Conservation (phyloP, 2,329 filamentous ascomycete genomes). For the Aspergillus neotritici region DNA sequence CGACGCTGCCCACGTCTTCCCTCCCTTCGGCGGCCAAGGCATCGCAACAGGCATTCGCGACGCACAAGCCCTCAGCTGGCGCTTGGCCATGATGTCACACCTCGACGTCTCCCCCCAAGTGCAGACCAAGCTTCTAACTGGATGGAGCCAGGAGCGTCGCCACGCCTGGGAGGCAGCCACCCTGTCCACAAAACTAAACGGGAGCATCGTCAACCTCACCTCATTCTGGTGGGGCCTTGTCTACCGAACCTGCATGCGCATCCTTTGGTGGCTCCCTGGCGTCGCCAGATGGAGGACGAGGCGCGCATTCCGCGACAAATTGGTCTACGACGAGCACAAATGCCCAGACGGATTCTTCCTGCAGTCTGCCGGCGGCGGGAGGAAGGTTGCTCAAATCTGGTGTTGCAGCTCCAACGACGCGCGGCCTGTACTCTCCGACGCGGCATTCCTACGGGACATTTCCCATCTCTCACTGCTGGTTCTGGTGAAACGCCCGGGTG, state of each 20-base stretch:
- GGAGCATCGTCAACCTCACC: neutral
- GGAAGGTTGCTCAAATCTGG: neutral
- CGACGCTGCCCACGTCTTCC: conserved; percentile 26
- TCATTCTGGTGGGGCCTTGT: neutral
- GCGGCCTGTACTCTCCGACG: neutral
- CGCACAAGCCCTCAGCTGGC: neutral
- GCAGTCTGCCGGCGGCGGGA: too few species aligned
- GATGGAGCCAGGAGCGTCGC: neutral
- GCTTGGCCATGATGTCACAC: neutral
- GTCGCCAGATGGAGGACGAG: neutral
- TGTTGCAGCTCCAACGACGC: neutral
- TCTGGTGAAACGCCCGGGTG: too few species aligned
- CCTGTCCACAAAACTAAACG: neutral
- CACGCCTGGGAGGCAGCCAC: neutral
- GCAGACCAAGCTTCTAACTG: neutral
- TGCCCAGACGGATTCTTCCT: too few species aligned
- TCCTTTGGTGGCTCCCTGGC: neutral
- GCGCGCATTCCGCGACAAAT: neutral
- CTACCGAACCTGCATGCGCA: neutral
- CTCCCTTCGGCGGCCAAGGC: conserved; percentile 21
- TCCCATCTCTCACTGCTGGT: neutral
- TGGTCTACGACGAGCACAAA: too few species aligned
- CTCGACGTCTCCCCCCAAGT: neutral
- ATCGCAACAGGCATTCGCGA: conserved; percentile 3
- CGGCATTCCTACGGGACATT: neutral